phyloP scores from a whole-genome alignment of 2,329 filamentous ascomycete genomes.

The Ceratocystis smalleyi region DNA sequence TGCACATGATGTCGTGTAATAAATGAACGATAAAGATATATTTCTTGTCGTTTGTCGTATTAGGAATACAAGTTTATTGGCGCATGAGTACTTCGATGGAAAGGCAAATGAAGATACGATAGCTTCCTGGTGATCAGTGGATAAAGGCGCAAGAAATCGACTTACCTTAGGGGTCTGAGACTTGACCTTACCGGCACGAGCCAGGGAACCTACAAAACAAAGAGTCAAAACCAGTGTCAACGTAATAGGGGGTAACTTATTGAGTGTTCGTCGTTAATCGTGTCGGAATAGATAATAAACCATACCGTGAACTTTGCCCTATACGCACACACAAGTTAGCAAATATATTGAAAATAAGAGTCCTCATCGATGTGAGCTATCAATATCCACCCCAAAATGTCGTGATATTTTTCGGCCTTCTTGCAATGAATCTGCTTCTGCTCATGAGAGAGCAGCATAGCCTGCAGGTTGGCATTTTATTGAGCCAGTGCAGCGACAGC shows the following conservation, averaged over 20 bases:
- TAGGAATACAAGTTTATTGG: background rate
- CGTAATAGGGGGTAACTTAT: background rate
- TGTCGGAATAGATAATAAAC: background rate
- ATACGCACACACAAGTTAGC: conserved; percentile 8
- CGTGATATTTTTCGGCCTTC: background rate
- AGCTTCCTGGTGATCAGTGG: background rate
- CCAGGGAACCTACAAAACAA: conserved; percentile 34
- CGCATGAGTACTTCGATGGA: background rate
- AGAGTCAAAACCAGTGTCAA: conserved; percentile 6
- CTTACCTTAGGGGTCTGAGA: conserved; percentile 83
- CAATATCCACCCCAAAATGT: background rate
- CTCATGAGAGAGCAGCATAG: background rate
- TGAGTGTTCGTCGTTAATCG: background rate
- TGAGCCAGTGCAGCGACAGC: background rate
- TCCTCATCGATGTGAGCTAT: no score
- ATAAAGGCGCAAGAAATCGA: conserved; percentile 21
- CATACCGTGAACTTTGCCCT: conserved; percentile 19
- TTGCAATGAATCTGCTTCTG: background rate
- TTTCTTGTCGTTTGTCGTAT: background rate
- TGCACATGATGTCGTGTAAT: background rate
- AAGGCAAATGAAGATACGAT: background rate
- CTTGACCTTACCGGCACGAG: conserved; percentile 90
- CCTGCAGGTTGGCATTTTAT: background rate
- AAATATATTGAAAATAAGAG: background rate
- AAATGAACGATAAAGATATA: background rate